These are phyloP conservation scores for Pythium rishiriense DNA, from an alignment of 352 stramenopile genomes.

Conservation along the genomic window DNA sequence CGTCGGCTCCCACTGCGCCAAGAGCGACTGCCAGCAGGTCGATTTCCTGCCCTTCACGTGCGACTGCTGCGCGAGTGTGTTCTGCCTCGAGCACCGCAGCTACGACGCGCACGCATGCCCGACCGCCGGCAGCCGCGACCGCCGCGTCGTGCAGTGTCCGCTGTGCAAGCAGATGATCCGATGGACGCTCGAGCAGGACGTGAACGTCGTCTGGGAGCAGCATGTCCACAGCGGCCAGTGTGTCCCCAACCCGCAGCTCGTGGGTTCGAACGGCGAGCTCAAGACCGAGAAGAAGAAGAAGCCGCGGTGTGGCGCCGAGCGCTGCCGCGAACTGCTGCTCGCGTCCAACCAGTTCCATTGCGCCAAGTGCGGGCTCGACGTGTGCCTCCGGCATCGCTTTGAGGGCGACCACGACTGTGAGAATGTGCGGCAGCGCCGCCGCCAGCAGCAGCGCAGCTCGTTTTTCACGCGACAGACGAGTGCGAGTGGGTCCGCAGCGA, in stretches of 20 bases:
- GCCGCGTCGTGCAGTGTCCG: slow-evolving; percentile 70
- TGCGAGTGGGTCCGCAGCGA: neutral
- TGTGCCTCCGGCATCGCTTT: slow-evolving; percentile 81
- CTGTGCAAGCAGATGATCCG: slow-evolving; percentile 66
- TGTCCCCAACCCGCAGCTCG: slow-evolving; percentile 30
- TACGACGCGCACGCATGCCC: slow-evolving; percentile 77
- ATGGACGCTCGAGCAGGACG: slow-evolving; percentile 74
- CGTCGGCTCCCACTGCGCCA: slow-evolving; percentile 68
- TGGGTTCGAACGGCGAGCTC: slow-evolving; percentile 19
- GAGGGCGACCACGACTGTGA: slow-evolving; percentile 72
- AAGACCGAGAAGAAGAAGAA: slow-evolving; percentile 68
- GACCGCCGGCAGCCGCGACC: slow-evolving; percentile 58
- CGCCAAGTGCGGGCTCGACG: slow-evolving; percentile 60
- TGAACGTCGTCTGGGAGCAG: slow-evolving; percentile 71
- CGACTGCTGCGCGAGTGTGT: slow-evolving; percentile 78
- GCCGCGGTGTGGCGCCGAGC: slow-evolving; percentile 55
- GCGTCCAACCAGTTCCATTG: slow-evolving; percentile 76
- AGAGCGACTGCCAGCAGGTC: slow-evolving; percentile 65
- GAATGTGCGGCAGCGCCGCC: slow-evolving; percentile 26
- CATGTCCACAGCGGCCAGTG: slow-evolving; percentile 66
- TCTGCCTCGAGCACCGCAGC: slow-evolving; percentile 84
- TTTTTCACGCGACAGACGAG: slow-evolving; percentile 2
- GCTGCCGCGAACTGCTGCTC: slow-evolving; percentile 62
- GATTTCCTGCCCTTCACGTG: slow-evolving; percentile 88
- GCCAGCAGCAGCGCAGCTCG: slow-evolving; percentile 32